Base-by-base conservation (phyloP, 2,329 filamentous ascomycete genomes). In the Fusarium guadeloupense region DNA sequence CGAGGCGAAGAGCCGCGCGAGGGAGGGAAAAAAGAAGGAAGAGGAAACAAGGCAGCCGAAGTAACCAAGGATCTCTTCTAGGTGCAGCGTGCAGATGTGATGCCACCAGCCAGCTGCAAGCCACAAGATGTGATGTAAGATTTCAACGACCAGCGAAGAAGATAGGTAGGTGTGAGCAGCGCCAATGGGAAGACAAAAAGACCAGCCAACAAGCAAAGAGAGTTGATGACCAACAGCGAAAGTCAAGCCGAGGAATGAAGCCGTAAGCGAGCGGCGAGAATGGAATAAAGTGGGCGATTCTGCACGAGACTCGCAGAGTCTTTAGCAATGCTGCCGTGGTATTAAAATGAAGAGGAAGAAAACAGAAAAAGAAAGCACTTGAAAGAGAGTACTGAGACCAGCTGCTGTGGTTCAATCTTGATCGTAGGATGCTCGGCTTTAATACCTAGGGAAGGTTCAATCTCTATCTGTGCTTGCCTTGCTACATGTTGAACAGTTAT, bases 71-170 rank as follows among this genome's bases (percentile, higher is more conserved):
- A 55, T 60, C 44, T 40, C 44, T 41, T 41, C 47, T 43, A 30
- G 45, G 31, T 59, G 50, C 44, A 55, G 45, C 12, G 43, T 61
- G 60, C 55, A 64, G 60, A 61, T 60, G 60, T 31, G 56, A 64
- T 25, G 9, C 23, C 59, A 41, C 45, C 17, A 56, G 35, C 39
- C 40, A 63, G 54, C 47, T 63, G 60, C 60, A 64, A 50, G 56
- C 38, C 46, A 59, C 61, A 49, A 42, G 53, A 57, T 64, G 60
- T 64, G 61, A 64, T 64, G 47, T 41, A 62, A 62, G 56, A 50
- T 43, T 64, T 43, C 54, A 65, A 64, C 47, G 58, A 55, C 61
- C 48, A 55, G 61, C 61, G 61, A 54, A 56, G 51, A 64, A 56
- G 40, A 59, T 25, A 31, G 48, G 45, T 43, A 44, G 28, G 25